Base-by-base conservation (phyloP, 208 protist genomes). In the Trypanosoma avium region DNA sequence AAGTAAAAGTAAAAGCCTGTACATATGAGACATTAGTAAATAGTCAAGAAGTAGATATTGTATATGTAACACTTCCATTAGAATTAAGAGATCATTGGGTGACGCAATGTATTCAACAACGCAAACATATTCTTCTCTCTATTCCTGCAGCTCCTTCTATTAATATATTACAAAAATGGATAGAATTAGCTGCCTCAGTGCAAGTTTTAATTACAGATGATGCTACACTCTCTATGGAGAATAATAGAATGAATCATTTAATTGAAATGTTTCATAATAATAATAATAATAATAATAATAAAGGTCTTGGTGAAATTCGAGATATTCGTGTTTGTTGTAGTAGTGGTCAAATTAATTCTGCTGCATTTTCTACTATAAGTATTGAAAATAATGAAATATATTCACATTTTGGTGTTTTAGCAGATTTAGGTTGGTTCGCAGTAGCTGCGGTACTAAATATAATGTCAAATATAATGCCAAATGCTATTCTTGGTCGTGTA, bases 391-490 rank as follows among this genome's bases (percentile, higher is more conserved):
- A 33, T 43, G 36, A 9, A 8, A 42, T 1, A 13, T 8, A 42
- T 42, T 47, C 55, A 21, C 22, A 48, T 5, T 40, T 69, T 38
- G 75, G 70, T 42, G 75, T 74, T 22, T 70, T 81, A 27, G 65
- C 59, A 1, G 70, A 76, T 47, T 32, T 73, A n/a, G 75, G 65
- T 21, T 75, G 66, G 53, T 40, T 66, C 22, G 64, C 30, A 15
- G 49, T 77, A 24, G 45, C 40, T 17, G 22, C 45, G 8, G 27
- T 62, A 0, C 42, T 62, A 29, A 7, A 62, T 10, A 29, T 27
- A n/a, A 50, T 62, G 57, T 26, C 22, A 2, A 15, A 29, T 29
- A 13, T n/a, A n/a, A 50, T 52, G 38, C 57, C 57, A 15, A 49
- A 2, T 15, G 9, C 57, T 9, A 43, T 52, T 2, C 3, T 62